Evolutionary conservation across 2,329 filamentous ascomycete species (phyloP).

Genomic region (Colletotrichum eleusines): DNA sequence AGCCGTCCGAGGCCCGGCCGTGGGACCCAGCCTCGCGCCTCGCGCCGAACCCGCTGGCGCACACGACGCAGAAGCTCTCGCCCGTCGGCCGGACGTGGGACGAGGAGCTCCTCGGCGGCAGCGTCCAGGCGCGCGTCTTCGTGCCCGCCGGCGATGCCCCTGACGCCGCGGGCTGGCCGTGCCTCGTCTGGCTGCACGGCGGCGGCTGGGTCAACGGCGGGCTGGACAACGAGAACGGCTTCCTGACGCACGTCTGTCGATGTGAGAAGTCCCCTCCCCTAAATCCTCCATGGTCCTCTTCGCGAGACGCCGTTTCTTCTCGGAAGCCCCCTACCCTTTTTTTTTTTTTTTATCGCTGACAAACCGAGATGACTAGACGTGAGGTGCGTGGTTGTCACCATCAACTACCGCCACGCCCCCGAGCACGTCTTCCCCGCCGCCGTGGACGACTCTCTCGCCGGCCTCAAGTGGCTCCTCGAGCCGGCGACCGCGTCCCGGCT

Average conservation of each 20-base stretch:
- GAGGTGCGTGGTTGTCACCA: conserved; percentile 47
- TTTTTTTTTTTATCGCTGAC: neutral
- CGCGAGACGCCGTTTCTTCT: neutral
- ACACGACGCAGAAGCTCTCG: conserved; percentile 19
- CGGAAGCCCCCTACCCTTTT: too few species aligned
- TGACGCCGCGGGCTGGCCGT: conserved; percentile 49
- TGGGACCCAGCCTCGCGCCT: conserved; percentile 48
- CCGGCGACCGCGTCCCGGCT: conserved; percentile 42
- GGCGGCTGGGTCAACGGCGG: conserved; percentile 56
- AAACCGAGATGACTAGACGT: conserved; percentile 40
- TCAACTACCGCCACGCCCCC: conserved; percentile 53
- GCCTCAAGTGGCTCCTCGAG: conserved; percentile 47
- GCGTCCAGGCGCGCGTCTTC: conserved; percentile 51
- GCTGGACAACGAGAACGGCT: conserved; percentile 50
- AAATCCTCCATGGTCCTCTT: neutral
- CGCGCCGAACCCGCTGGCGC: conserved; percentile 7
- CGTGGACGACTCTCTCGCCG: conserved; percentile 50
- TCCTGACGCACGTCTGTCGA: conserved; percentile 50
- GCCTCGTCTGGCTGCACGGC: conserved; percentile 56
- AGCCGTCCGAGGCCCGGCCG: conserved; percentile 48
- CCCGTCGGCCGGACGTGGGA: conserved; percentile 14
- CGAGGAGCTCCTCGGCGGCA: conserved; percentile 43
- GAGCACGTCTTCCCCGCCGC: conserved; percentile 52
- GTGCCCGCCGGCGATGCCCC: conserved; percentile 46
- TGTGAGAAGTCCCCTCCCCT: neutral